Evolutionary conservation across 352 stramenopile species (phyloP).

Genomic region (Pythium brachiatum): DNA sequence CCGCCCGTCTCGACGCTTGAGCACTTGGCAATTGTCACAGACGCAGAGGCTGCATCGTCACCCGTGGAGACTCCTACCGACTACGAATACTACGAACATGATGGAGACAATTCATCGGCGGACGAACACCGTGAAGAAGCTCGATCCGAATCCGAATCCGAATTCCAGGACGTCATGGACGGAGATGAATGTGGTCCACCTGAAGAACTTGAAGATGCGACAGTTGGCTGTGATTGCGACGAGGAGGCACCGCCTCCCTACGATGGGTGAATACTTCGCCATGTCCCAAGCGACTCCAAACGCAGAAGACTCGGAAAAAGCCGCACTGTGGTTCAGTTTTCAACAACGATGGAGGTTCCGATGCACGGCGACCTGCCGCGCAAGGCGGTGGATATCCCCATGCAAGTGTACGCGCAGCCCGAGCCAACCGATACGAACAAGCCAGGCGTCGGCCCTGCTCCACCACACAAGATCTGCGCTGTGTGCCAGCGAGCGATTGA

Average conservation of each 20-base stretch:
- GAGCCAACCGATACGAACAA: not conserved
- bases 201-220: constrained; percentile 8
- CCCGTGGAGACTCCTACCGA: not conserved
- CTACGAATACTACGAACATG: constrained; percentile 1
- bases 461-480: constrained; percentile 31
- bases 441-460: not conserved
- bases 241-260: constrained; percentile 22
- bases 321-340: not conserved
- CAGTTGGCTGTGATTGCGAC: constrained; percentile 13
- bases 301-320: not conserved
- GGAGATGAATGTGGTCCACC: constrained; percentile 3
- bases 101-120: not conserved
- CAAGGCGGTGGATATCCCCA: constrained; percentile 15
- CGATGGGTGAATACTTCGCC: constrained; percentile 4
- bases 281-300: constrained; percentile 6
- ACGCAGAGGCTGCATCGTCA: not conserved
- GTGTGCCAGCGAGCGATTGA: constrained; percentile 37
- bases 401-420: constrained; percentile 12
- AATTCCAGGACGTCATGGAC: not conserved
- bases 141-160: not conserved
- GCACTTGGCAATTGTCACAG: not conserved
- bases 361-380: constrained; percentile 3
- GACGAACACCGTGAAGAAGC: not conserved
- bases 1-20: not conserved
- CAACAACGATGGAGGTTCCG: constrained; percentile 12